Percentiles rank a stretch among this genome's conserved stretches.
These are phyloP conservation scores for Bathelium albidoporum DNA, from an alignment of 495 filamentous ascomycete species.

Conservation along the genomic window DNA sequence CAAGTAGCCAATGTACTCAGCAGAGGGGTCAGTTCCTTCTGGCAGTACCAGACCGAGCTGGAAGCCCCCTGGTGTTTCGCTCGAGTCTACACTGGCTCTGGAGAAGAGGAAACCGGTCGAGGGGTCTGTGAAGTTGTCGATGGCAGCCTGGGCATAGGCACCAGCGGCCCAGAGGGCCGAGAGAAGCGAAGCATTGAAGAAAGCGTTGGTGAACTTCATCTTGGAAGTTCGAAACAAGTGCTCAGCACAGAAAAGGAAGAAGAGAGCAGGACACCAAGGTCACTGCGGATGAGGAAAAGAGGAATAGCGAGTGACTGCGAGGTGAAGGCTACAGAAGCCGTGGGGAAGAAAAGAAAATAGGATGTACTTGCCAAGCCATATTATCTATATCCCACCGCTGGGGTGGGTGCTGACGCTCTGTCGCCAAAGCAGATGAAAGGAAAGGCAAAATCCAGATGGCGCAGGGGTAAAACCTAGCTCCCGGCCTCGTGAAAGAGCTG, in stretches of 20 bases:
- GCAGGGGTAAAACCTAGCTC: background rate
- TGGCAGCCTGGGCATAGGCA: background rate
- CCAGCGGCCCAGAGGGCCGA: background rate
- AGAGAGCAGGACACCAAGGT: background rate
- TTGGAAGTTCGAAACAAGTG: conserved; percentile 1
- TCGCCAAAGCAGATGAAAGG: background rate
- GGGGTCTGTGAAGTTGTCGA: background rate
- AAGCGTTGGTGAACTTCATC: background rate
- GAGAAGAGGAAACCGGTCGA: background rate
- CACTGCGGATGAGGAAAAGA: background rate
- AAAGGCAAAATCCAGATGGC: background rate
- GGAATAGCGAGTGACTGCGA: background rate
- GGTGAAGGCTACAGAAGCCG: background rate
- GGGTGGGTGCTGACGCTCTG: background rate
- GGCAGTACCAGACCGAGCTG: conserved; percentile 51
- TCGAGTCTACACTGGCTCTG: background rate
- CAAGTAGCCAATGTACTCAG: conserved; percentile 51
- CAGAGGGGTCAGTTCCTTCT: conserved; percentile 36
- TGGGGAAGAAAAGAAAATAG: background rate
- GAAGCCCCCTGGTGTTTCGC: conserved; percentile 28
- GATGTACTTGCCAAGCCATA: background rate
- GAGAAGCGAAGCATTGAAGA: background rate
- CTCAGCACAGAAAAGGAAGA: conserved; percentile 1
- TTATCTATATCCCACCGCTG: background rate
- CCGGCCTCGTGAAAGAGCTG: background rate